Percentiles rank a stretch among this genome's conserved stretches.
phyloP scores from a whole-genome alignment of 1,284 basidiomycete genomes.

The Flammula alnicola region DNA sequence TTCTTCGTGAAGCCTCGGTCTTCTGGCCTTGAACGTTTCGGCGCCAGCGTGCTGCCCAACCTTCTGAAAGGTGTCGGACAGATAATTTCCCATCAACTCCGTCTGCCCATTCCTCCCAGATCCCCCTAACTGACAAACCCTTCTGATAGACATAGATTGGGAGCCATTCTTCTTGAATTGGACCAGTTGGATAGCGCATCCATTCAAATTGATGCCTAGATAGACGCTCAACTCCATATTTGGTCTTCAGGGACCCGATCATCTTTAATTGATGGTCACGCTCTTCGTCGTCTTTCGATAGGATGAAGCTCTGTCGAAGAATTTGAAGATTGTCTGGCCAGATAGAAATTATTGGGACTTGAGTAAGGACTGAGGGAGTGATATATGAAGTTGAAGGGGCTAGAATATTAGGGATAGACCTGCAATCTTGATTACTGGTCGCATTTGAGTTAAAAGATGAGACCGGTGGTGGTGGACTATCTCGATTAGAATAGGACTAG shows the following conservation, averaged over 20 bases:
- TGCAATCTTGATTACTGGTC: too few species aligned
- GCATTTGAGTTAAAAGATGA: too few species aligned
- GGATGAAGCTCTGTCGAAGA: too few species aligned
- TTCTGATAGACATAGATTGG: slow-evolving; percentile 16
- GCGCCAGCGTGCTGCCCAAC: slow-evolving; percentile 25
- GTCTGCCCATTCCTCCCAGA: slow-evolving; percentile 22
- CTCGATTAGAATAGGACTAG: too few species aligned
- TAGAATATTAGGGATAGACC: too few species aligned
- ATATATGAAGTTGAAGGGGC: too few species aligned
- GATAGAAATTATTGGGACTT: too few species aligned
- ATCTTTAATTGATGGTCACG: slow-evolving; percentile 7
- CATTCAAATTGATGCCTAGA: slow-evolving; percentile 21
- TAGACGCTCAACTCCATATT: slow-evolving; percentile 18
- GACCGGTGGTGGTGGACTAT: too few species aligned
- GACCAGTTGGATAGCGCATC: slow-evolving; percentile 5
- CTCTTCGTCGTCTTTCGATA: not conserved
- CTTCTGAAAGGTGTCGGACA: slow-evolving; percentile 17
- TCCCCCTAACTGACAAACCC: slow-evolving; percentile 12
- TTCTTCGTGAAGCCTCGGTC: slow-evolving; percentile 19
- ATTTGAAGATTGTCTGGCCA: too few species aligned
- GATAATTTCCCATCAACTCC: slow-evolving; percentile 24
- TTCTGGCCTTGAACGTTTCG: slow-evolving; percentile 13
- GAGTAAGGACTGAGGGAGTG: too few species aligned
- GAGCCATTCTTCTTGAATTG: slow-evolving; percentile 18
- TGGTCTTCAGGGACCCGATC: slow-evolving; percentile 10